phyloP scores from a whole-genome alignment of 345 rosid species.

The Citrus reticulata region DNA sequence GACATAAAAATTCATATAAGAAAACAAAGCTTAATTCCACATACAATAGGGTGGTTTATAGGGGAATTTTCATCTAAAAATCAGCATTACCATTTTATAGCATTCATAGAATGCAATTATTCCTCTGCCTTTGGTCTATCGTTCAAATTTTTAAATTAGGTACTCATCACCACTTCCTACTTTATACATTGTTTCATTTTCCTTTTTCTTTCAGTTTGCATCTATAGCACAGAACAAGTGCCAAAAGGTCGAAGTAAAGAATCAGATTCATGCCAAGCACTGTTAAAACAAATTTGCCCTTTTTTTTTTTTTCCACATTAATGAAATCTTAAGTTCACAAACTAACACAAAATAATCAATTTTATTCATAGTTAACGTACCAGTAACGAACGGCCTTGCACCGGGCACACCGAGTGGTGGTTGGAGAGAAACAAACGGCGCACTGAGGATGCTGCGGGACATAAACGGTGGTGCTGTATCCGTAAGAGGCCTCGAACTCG shows the following conservation, averaged over 20 bases:
- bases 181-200: neutral
- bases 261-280: constrained; percentile 5
- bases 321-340: neutral
- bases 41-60: neutral
- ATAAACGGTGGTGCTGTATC: constrained; percentile 35
- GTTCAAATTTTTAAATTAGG: neutral
- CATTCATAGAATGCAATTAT: neutral
- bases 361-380: constrained; percentile 34
- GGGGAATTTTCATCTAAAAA: neutral
- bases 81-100: neutral
- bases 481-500: constrained; percentile 64
- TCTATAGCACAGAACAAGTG: neutral
- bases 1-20: neutral
- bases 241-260: constrained; percentile 2
- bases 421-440: constrained; percentile 68
- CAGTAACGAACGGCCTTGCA: constrained; percentile 93
- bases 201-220: neutral
- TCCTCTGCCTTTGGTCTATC: neutral
- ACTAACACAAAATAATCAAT: neutral
- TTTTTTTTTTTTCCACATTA: too few relatives aligned
- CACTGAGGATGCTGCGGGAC: constrained; percentile 46
- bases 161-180: neutral
- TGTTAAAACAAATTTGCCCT: neutral
- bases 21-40: neutral
- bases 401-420: constrained; percentile 77